Conservation (phyloP, 1,284 basidiomycete species). For the Peniophora sp. region DNA sequence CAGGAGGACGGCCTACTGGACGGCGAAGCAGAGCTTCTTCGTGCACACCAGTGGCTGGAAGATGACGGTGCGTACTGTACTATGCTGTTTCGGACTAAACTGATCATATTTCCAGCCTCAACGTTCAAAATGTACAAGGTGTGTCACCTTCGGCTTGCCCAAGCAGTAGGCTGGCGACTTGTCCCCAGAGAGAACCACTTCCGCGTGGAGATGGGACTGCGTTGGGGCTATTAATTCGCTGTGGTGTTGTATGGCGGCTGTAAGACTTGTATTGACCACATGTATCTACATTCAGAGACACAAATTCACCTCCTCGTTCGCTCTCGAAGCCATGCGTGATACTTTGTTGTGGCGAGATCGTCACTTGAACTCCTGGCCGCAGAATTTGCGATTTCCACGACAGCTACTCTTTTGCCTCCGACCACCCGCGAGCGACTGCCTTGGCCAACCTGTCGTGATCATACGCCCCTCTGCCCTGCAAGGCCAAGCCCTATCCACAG, state of each 20-base stretch:
- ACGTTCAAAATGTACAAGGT: constrained; percentile 63
- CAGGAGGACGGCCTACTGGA: neutral
- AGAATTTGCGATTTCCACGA: constrained; percentile 18
- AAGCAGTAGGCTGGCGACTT: too few species aligned
- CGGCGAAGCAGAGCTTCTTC: neutral
- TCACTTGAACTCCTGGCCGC: constrained; percentile 31
- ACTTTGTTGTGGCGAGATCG: constrained; percentile 52
- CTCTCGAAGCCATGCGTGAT: constrained; percentile 50
- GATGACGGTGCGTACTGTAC: constrained; percentile 32
- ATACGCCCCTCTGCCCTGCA: constrained; percentile 30
- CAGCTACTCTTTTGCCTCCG: constrained; percentile 42
- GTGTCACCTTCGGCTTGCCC: constrained; percentile 20
- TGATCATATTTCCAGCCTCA: constrained; percentile 26
- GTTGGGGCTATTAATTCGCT: too few species aligned
- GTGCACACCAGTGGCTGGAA: constrained; percentile 41
- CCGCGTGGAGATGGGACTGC: too few species aligned
- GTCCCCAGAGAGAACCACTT: too few species aligned
- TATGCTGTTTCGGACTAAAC: neutral
- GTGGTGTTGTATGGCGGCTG: too few species aligned
- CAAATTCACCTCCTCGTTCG: constrained; percentile 54
- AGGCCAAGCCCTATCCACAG: constrained; percentile 16
- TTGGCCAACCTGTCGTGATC: constrained; percentile 56
- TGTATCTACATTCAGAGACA: constrained; percentile 39
- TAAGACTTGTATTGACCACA: too few species aligned
- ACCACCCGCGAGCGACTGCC: constrained; percentile 40